Conservation (phyloP, 176 grass and related monocot species). For the Oryza rufipogon region DNA sequence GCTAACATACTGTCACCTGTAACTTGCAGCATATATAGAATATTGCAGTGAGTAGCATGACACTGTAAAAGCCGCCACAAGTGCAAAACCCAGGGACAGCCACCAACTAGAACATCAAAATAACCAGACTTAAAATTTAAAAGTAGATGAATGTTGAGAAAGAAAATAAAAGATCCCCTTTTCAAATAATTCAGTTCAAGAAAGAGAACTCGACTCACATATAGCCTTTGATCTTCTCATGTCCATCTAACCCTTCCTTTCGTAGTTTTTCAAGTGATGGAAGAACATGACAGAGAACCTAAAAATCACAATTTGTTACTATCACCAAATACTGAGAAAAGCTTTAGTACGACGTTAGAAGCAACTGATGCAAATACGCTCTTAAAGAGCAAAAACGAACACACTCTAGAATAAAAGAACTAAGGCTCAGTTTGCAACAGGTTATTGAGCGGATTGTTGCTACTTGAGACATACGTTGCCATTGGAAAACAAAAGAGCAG, state of each 20-base stretch:
- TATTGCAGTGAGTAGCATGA: slow-evolving; percentile 92
- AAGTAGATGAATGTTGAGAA: slow-evolving; percentile 39
- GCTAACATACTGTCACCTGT: slow-evolving; percentile 56
- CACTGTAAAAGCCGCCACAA: slow-evolving; percentile 73
- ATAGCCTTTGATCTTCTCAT: slow-evolving; percentile 99
- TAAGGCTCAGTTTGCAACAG: background rate
- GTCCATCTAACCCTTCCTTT: slow-evolving; percentile 94
- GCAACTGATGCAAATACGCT: background rate
- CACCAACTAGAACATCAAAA: slow-evolving; percentile 84
- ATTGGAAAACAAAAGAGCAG: background rate
- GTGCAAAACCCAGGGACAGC: slow-evolving; percentile 85
- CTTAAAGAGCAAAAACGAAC: slow-evolving; percentile 15
- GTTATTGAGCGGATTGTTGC: too few relatives aligned
- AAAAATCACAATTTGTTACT: slow-evolving; percentile 33
- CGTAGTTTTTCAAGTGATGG: slow-evolving; percentile 96
- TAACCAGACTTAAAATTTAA: slow-evolving; percentile 34
- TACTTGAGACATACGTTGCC: background rate
- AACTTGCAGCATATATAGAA: slow-evolving; percentile 91
- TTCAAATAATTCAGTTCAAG: slow-evolving; percentile 33
- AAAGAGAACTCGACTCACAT: slow-evolving; percentile 90
- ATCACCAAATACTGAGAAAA: slow-evolving; percentile 11
- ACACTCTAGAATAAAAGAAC: background rate
- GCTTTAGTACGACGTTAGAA: background rate
- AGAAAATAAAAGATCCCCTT: background rate
- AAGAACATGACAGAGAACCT: slow-evolving; percentile 84